Base-by-base conservation (phyloP, 768 basidiomycete species). In the Mycena metata region DNA sequence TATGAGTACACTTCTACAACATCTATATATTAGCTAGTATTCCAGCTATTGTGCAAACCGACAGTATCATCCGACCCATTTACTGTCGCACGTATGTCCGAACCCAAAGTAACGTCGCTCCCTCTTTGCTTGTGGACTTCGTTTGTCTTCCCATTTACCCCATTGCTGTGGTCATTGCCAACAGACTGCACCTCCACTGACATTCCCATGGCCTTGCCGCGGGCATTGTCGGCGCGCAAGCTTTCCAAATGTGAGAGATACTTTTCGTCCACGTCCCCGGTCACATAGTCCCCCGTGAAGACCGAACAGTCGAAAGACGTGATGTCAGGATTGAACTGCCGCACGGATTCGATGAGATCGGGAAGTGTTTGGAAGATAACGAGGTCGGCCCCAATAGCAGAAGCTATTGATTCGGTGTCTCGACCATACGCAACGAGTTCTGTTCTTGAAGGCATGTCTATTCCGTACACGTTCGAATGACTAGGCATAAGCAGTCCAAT, bases 401-500 rank as follows among this genome's bases (percentile, higher is more conserved):
- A 74, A 4, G 95, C 92, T 69, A 99, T 91, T 67, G 90, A 87
- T 24, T 87, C 83, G 13, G 86, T 87, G 59, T 89, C 88, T 56
- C 95, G 90, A 41, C 85, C 87, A 77, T 96, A 84, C 0, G 96
- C 97, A 57, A 99, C 96, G 36, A 99, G 91, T 76, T 99, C 97
- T 41, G 84, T 81, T n/a, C 95, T 90, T 5, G 96, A 95, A 35
- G 98, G 97, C 98, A 99, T 99, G 82, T 99, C 98, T 76, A 99
- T 99, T 21, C 98, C 98, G 79, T 99, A 99, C 6, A 99, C 98
- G 76, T 99, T 98, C 6, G 96, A 91, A 77, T 90, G 88, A 30
- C 95, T 94, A 35, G 19, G 7, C 57, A 39, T 30, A 5, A 36
- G 23, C 5, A 15, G 36, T 35, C 47, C 11, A 41, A 42, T 24